Evolutionary conservation across 257 asterid species (phyloP), one percentile per base, ranked within the genome.

Genomic region (Solanum tarapatanum): DNA sequence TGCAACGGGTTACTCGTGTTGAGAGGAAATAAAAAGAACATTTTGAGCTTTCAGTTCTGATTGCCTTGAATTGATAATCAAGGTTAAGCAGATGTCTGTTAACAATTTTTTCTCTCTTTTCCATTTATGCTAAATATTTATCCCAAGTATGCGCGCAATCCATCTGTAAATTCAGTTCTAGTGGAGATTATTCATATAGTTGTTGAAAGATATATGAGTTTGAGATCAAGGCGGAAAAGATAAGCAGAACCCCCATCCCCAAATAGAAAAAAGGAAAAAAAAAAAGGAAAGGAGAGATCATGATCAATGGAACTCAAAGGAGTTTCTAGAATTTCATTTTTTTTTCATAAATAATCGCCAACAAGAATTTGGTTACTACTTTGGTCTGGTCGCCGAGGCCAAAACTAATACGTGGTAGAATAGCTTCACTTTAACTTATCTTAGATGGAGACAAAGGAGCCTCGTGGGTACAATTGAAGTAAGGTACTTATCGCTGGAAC

Each of bases 1-100:
- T 86, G 89, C 90, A 90, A 72, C 36, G 90, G 87, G 84, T 84
- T 84, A 55, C 68, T 90, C 51, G 87, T 85, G 87, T 69, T 64
- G 17, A 74, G 70, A 85, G 85, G 74, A 64, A 86, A 90, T 90
- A 88, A 88, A 89, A 87, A 87, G 86, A 58, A 87, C 84, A 83
- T 82, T 87, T 80, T 87, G 85, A 82, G 69, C 85, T 82, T 48
- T 73, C 82, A 39, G n/a, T n/a, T 28, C 14, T 70, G 87, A 72
- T 69, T 72, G 60, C 68, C 80, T 70, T 82, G 41, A 82, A 82
- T 48, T 48, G 68, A 37, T 82, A 28, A 82, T 82, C 85, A 45
- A 48, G 68, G 85, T 76, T 23, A 76, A 37, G 83, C 60, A 48
- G 39, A 48, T 82, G 41, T 82, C 16, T 48, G 43, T 48, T 82